phyloP scores from a whole-genome alignment of 1,284 basidiomycete species.

The Singerocomus inundabilis region DNA sequence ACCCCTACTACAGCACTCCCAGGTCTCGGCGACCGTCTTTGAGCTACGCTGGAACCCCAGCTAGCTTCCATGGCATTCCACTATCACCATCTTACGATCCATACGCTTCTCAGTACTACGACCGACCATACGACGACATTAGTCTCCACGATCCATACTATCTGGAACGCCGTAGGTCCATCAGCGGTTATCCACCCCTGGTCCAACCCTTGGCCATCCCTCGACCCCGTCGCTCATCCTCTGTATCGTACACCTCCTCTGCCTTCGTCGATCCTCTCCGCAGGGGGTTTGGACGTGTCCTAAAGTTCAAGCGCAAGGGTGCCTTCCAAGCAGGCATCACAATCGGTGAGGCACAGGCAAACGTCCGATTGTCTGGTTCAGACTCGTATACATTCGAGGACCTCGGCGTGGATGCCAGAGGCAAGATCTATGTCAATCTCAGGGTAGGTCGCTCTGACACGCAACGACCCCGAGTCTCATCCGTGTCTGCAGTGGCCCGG shows the following conservation, averaged over 20 bases:
- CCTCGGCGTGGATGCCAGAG: constrained; percentile 56
- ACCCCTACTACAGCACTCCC: constrained; percentile 28
- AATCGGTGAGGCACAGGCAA: constrained; percentile 67
- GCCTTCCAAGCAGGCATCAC: constrained; percentile 62
- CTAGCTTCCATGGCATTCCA: constrained; percentile 12
- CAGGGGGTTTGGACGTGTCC: constrained; percentile 44
- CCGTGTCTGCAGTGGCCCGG: constrained; percentile 58
- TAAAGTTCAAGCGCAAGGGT: constrained; percentile 75
- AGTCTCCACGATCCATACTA: constrained; percentile 26
- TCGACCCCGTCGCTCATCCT: constrained; percentile 50
- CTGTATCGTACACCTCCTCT: constrained; percentile 49
- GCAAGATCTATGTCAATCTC: constrained; percentile 60
- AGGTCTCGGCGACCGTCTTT: constrained; percentile 31
- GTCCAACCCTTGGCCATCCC: constrained; percentile 23
- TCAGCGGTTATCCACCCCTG: constrained; percentile 21
- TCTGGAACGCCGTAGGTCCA: constrained; percentile 18
- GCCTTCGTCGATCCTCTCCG: constrained; percentile 43
- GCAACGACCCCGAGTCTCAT: not conserved
- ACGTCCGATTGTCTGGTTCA: constrained; percentile 56
- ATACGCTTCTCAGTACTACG: constrained; percentile 1
- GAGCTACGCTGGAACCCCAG: constrained; percentile 25
- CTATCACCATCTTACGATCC: constrained; percentile 29
- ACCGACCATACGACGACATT: constrained; percentile 29
- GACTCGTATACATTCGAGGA: constrained; percentile 61
- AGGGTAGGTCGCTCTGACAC: constrained; percentile 42